Conservation (phyloP, 2,329 filamentous ascomycete genomes). For the Penicillium fuscoglaucum region DNA sequence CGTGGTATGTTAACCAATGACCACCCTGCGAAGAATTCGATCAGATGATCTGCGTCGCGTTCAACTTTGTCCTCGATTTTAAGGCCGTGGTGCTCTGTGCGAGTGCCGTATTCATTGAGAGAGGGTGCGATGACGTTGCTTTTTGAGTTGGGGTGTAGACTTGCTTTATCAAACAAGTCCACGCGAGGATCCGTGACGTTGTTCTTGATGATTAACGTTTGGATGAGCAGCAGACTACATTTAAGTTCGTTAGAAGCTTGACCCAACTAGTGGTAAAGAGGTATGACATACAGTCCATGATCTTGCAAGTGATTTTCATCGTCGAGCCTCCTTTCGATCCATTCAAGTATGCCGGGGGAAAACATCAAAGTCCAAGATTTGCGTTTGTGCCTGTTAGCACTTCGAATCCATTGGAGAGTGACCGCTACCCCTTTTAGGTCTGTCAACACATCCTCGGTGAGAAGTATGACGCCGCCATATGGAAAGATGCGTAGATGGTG, state of each 20-base stretch:
- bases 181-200: slow-evolving; percentile 21
- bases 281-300: slow-evolving; percentile 9
- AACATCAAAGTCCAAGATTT: slow-evolving; percentile 43
- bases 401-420: slow-evolving; percentile 41
- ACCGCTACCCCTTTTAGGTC: slow-evolving; percentile 32
- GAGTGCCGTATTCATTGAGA: slow-evolving; percentile 32
- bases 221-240: slow-evolving; percentile 12
- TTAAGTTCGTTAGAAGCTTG: not conserved
- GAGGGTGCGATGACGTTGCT: slow-evolving; percentile 34
- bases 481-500: slow-evolving; percentile 42
- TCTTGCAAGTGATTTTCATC: slow-evolving; percentile 1
- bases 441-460: slow-evolving; percentile 43
- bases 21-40: slow-evolving; percentile 44
- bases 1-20: slow-evolving; percentile 32
- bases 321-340: slow-evolving; percentile 33
- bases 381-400: slow-evolving; percentile 25
- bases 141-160: slow-evolving; percentile 25
- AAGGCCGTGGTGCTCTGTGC: slow-evolving; percentile 25
- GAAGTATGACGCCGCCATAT: slow-evolving; percentile 38
- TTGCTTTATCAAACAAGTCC: slow-evolving; percentile 12
- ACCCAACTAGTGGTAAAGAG: not conserved
- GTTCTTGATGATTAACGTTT: slow-evolving; percentile 26
- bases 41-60: slow-evolving; percentile 38
- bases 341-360: slow-evolving; percentile 38
- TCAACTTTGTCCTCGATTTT: slow-evolving; percentile 28